Evolutionary conservation across 768 basidiomycete species (phyloP).

Genomic region (Mycena rebaudengoi): DNA sequence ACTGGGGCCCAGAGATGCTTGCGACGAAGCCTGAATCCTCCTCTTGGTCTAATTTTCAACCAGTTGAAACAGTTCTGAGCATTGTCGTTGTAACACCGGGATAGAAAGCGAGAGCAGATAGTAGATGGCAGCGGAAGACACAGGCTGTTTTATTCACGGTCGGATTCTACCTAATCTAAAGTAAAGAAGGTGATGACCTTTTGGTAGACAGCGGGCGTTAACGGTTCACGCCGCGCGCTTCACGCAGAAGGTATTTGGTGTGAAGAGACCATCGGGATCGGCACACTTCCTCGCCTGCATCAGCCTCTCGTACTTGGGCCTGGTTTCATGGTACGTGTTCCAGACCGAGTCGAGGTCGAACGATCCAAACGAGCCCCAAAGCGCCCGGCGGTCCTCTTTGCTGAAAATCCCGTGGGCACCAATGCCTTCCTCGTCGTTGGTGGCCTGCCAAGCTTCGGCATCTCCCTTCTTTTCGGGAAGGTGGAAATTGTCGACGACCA

Average conservation of each 20-base stretch:
- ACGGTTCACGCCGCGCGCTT: slow-evolving; percentile 18
- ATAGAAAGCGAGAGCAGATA: no score
- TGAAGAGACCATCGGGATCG: slow-evolving; percentile 19
- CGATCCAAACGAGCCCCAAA: slow-evolving; percentile 19
- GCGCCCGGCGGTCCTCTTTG: slow-evolving; percentile 17
- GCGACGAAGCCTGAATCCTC: no score
- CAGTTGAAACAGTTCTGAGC: no score
- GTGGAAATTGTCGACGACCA: slow-evolving; percentile 25
- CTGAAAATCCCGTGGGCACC: slow-evolving; percentile 17
- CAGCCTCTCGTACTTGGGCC: slow-evolving; percentile 21
- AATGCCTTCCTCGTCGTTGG: slow-evolving; percentile 16
- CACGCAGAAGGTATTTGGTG: slow-evolving; percentile 22
- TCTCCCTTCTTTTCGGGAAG: slow-evolving; percentile 19
- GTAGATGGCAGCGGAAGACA: no score
- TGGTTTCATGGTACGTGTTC: slow-evolving; percentile 18
- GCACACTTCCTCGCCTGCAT: slow-evolving; percentile 8
- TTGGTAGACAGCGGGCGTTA: no score
- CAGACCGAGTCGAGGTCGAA: slow-evolving; percentile 24
- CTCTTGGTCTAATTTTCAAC: no score
- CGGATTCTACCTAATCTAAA: no score
- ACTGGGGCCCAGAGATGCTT: no score
- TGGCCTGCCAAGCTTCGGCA: slow-evolving; percentile 20
- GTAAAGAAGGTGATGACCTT: no score
- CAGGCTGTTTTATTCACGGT: no score
- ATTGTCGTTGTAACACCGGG: no score